A percentile compares a stretch with the other conserved stretches of the same genome.
phyloP scores from a whole-genome alignment of 2,329 filamentous ascomycete species.

The Alternaria arborescens region DNA sequence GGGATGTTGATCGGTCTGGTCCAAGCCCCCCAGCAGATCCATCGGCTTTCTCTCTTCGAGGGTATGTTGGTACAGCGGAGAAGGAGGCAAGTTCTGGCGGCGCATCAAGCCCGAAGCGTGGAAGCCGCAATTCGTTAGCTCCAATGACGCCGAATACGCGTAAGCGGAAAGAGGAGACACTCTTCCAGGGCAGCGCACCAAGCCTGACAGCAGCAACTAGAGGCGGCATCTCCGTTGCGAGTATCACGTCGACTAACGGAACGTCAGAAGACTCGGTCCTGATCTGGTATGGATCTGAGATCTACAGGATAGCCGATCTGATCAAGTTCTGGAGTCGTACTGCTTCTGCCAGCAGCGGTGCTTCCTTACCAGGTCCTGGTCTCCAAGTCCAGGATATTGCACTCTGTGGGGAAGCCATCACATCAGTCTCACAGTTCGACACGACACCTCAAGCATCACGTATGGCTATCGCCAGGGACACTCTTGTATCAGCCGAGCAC shows the following conservation, averaged over 20 bases:
- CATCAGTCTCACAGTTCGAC: conserved; percentile 55
- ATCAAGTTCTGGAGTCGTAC: conserved; percentile 57
- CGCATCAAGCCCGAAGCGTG: conserved; percentile 45
- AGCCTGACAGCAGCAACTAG: conserved; percentile 40
- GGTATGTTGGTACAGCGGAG: conserved; percentile 45
- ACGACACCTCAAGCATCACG: conserved; percentile 50
- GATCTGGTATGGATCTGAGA: conserved; percentile 57
- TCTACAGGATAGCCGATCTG: conserved; percentile 57
- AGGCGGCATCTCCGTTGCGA: conserved; percentile 56
- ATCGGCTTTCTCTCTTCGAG: conserved; percentile 48
- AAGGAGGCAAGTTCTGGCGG: conserved; percentile 29
- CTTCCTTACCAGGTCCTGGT: conserved; percentile 53
- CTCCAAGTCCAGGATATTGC: conserved; percentile 54
- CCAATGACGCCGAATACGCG: conserved; percentile 63
- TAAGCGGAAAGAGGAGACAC: conserved; percentile 54
- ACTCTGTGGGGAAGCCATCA: conserved; percentile 54
- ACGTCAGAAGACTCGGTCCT: conserved; percentile 56
- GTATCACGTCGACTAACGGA: conserved; percentile 39
- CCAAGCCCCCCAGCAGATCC: conserved; percentile 42
- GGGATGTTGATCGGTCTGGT: conserved; percentile 54
- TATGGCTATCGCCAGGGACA: conserved; percentile 56
- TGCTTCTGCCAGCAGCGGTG: conserved; percentile 42
- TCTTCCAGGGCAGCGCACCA: conserved; percentile 55
- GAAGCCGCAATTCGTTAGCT: conserved; percentile 50
- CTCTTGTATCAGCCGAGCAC: conserved; percentile 56